Conservation (phyloP, 306 rosid genomes). For the Castanopsis chinensis region DNA sequence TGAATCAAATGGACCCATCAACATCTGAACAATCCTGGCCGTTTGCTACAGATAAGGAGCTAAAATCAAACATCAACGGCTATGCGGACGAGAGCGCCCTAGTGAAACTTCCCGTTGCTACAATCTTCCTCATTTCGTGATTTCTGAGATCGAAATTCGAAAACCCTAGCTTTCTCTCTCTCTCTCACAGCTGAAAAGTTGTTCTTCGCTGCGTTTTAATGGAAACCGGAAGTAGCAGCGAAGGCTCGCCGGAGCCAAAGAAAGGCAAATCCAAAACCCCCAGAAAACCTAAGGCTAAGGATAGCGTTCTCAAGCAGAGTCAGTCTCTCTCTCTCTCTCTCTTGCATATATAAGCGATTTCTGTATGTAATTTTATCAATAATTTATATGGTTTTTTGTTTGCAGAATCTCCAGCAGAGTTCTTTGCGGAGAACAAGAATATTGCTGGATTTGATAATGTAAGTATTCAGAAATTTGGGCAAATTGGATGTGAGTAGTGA, state of each 20-base stretch:
- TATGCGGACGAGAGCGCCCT: slow-evolving; percentile 14
- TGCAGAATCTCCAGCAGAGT: slow-evolving; percentile 94
- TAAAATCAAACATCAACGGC: neutral
- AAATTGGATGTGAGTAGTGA: neutral
- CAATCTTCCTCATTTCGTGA: neutral
- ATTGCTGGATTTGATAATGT: slow-evolving; percentile 97
- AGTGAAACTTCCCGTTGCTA: neutral
- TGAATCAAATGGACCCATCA: no score
- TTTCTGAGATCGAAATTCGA: no score
- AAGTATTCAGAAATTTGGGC: neutral
- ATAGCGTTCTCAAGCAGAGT: slow-evolving; percentile 83
- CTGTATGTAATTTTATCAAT: neutral
- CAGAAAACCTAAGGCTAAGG: slow-evolving; percentile 70
- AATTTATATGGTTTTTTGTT: neutral
- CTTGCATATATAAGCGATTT: neutral
- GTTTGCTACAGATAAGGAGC: no score
- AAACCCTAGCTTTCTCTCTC: neutral
- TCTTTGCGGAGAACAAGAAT: slow-evolving; percentile 93
- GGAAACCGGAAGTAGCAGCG: slow-evolving; percentile 50
- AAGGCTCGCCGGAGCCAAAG: slow-evolving; percentile 51
- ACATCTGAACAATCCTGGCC: no score
- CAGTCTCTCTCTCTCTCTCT: slow-evolving; percentile 25
- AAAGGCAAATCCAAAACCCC: slow-evolving; percentile 71
- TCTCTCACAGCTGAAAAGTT: neutral
- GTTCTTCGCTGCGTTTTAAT: slow-evolving; percentile 26